phyloP scores from a whole-genome alignment of 495 filamentous ascomycete genomes.

The Aspergillus kassunensis region DNA sequence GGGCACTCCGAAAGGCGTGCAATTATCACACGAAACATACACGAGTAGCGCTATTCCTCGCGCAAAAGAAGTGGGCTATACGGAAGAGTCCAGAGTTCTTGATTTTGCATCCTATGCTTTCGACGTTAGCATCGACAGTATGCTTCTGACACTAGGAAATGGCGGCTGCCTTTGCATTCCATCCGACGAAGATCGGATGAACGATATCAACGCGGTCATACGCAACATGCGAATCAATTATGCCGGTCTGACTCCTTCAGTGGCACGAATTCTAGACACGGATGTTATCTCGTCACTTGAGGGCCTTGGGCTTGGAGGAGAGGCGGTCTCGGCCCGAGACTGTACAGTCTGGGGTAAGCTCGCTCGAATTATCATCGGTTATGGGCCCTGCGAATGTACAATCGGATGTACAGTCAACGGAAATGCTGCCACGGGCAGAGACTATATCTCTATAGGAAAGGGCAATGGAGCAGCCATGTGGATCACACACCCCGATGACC shows the following conservation, averaged over 20 bases:
- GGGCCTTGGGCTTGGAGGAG: slow-evolving; percentile 49
- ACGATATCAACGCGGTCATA: slow-evolving; percentile 46
- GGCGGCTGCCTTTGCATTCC: slow-evolving; percentile 51
- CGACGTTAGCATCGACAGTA: slow-evolving; percentile 45
- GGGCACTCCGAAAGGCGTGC: slow-evolving; percentile 53
- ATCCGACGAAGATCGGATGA: slow-evolving; percentile 46
- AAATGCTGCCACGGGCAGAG: slow-evolving; percentile 36
- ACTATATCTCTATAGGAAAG: slow-evolving; percentile 35
- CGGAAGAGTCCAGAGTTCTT: slow-evolving; percentile 32
- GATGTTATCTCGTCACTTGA: slow-evolving; percentile 43
- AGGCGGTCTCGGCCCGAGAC: slow-evolving; percentile 41
- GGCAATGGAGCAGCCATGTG: slow-evolving; percentile 41
- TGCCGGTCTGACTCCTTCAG: slow-evolving; percentile 48
- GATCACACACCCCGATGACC: slow-evolving; percentile 46
- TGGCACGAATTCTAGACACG: slow-evolving; percentile 41
- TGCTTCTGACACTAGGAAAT: slow-evolving; percentile 39
- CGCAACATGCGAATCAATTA: slow-evolving; percentile 41
- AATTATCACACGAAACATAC: slow-evolving; percentile 45
- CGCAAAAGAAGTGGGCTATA: slow-evolving; percentile 35
- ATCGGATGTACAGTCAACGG: slow-evolving; percentile 45
- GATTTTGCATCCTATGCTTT: slow-evolving; percentile 48
- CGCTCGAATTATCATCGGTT: slow-evolving; percentile 44
- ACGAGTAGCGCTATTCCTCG: slow-evolving; percentile 38
- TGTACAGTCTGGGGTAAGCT: slow-evolving; percentile 36
- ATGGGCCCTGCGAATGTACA: slow-evolving; percentile 49